Evolutionary conservation across 345 rosid genomes (phyloP), one percentile per base, ranked within the genome.

Genomic region (Eutrema heterophyllum): DNA sequence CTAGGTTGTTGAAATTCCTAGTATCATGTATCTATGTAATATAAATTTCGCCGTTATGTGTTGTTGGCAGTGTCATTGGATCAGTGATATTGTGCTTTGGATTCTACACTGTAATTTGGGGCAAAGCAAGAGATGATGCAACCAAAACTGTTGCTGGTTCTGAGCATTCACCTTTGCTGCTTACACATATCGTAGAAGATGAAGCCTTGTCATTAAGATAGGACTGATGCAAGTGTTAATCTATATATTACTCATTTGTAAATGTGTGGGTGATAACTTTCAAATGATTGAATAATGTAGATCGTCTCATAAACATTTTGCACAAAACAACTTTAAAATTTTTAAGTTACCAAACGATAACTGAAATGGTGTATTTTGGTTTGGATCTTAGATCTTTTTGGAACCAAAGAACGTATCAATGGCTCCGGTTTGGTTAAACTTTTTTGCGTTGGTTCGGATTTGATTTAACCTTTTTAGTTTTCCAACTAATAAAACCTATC

Each of bases 81-180:
- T 70, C 74, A 38, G 26, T 68, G n/a, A 39, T 82, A 15, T 11
- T 11, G 39, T 68, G 76, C 50, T n/a, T 64, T 5, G 40, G 72
- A 43, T 55, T 68, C 72, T 68, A 68, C 41, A 68, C 63, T 52
- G 71, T 67, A 18, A 38, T 67, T 39, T 67, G 71, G 71, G 83
- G 85, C 4, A 64, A 79, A 30, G 79, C 76, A 12, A 82, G 60
- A 30, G 85, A 82, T 30, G 70, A 46, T 60, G 35, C 26, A 33
- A 21, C 38, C 38, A 70, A 70, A 70, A 38, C 4, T 59, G 57
- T 48, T 6, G 33, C 67, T 60, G 36, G 36, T 21, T 46, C 39
- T 21, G 35, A 67, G 26, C 27, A 21, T 1, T 67, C 39, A 54
- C 60, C 46, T 67, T 15, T 54, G 39, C 9, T 50, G n/a, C 39